Base-by-base conservation (phyloP, 2,329 filamentous ascomycete species). In the Botrytis paeoniae region DNA sequence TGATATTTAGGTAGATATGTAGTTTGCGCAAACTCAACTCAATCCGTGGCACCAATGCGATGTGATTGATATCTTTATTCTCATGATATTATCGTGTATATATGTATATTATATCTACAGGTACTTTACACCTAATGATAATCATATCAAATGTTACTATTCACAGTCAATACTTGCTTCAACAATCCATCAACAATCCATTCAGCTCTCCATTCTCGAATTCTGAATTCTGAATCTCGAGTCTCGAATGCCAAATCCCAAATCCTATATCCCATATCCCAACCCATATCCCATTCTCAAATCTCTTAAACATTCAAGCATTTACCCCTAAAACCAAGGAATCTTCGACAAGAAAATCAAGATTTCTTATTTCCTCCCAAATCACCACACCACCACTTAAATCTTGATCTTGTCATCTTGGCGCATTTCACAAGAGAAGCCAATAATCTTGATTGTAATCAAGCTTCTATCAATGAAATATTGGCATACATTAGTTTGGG, bases 371-470 rank as follows among this genome's bases (percentile, higher is more conserved):
- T 18, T 59, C 45, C 22, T n/a, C 22, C 22, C 1, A 25, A n/a
- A 51, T 25, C 45, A 51, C 45, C 29, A 20, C 29, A 43, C 39
- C n/a, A 29, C n/a, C 61, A 64, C n/a, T 64, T 32, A 32, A 32
- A 64, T 41, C 61, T 32, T 43, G 16, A 43, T 63, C 43, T 43
- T n/a, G 7, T 18, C 43, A 32, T 22, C 62, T 64, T 64, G 41
- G 62, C 62, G 62, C 29, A 20, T n/a, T n/a, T 8, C 10, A 18
- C 41, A 48, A 32, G 9, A 16, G 41, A 65, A 45, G 62, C 41
- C 41, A 65, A 25, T 43, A 66, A 66, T 66, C 64, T 66, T 66
- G 64, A 66, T 66, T 54, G 1, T 22, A 29, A 68, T 10, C 35
- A 66, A 68, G 65, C 65, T 68, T 68, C 37, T 41, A 39, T 41